Conservation (phyloP, 1,284 basidiomycete genomes). For the Pisolithus thermaeus region DNA sequence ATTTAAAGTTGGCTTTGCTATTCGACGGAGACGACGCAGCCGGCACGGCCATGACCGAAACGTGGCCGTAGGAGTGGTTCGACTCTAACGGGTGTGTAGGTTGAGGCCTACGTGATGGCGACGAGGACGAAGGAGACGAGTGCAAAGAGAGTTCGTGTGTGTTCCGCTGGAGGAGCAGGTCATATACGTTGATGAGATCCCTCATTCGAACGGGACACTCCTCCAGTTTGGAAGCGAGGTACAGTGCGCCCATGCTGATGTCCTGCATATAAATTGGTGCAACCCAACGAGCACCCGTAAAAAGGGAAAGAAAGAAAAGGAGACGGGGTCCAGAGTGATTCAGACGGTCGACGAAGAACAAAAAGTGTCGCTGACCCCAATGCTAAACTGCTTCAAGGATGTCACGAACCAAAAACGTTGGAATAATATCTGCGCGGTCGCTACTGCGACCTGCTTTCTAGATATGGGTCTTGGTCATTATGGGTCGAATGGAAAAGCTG, state of each 20-base stretch:
- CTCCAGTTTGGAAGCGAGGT: slow-evolving; percentile 93
- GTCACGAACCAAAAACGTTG: slow-evolving; percentile 97
- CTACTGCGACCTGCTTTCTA: slow-evolving; percentile 95
- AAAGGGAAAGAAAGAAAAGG: neutral
- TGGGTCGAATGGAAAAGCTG: neutral
- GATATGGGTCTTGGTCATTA: neutral
- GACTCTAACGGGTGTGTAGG: neutral
- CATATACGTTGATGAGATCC: slow-evolving; percentile 92
- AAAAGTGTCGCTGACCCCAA: slow-evolving; percentile 57
- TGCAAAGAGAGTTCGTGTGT: slow-evolving; percentile 33
- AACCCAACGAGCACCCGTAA: neutral
- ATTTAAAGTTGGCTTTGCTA: slow-evolving; percentile 51
- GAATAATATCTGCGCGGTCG: slow-evolving; percentile 93
- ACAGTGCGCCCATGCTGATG: slow-evolving; percentile 88
- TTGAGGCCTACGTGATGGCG: slow-evolving; percentile 1
- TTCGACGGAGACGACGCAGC: slow-evolving; percentile 17
- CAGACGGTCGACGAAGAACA: neutral
- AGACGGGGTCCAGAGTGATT: neutral
- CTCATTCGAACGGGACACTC: slow-evolving; percentile 90
- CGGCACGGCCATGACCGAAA: neutral
- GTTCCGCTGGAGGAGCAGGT: slow-evolving; percentile 72
- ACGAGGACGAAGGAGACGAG: neutral
- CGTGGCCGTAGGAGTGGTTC: slow-evolving; percentile 11
- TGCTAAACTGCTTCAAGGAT: slow-evolving; percentile 89
- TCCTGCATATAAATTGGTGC: slow-evolving; percentile 49